Evolutionary conservation across 345 rosid genomes (phyloP).

Genomic region (Eucalyptus melliodora): DNA sequence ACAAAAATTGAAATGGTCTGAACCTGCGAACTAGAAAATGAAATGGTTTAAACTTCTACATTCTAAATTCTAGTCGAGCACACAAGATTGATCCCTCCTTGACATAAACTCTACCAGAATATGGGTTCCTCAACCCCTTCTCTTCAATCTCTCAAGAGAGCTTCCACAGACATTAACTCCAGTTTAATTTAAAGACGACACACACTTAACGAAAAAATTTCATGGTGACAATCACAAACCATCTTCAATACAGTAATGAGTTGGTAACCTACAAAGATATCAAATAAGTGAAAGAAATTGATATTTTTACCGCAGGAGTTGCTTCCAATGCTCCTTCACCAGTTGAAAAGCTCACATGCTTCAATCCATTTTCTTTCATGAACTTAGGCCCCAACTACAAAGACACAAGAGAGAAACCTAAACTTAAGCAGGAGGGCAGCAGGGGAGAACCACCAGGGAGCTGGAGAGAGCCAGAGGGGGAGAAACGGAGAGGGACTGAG

Average conservation of each 20-base stretch:
- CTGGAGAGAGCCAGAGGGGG: too few species aligned
- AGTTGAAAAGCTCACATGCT: slow-evolving; percentile 75
- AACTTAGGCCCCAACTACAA: slow-evolving; percentile 84
- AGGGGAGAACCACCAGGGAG: too few species aligned
- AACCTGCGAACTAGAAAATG: neutral
- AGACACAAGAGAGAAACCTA: neutral
- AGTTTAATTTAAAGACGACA: neutral
- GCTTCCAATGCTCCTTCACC: slow-evolving; percentile 98
- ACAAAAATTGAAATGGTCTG: neutral
- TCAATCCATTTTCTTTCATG: slow-evolving; percentile 65
- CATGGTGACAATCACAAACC: neutral
- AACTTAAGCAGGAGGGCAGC: too few species aligned
- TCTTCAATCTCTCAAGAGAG: neutral
- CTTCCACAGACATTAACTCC: neutral
- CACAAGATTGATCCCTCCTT: neutral
- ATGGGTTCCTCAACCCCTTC: neutral
- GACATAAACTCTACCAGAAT: neutral
- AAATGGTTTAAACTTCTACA: neutral
- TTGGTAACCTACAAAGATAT: neutral
- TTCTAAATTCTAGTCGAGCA: neutral
- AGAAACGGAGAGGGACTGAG: too few species aligned
- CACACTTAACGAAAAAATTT: neutral
- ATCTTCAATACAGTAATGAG: neutral
- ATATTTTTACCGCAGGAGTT: slow-evolving; percentile 82
- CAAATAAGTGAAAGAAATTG: neutral